Base-by-base conservation (phyloP, 345 rosid species). In the Eucalyptus rudis region DNA sequence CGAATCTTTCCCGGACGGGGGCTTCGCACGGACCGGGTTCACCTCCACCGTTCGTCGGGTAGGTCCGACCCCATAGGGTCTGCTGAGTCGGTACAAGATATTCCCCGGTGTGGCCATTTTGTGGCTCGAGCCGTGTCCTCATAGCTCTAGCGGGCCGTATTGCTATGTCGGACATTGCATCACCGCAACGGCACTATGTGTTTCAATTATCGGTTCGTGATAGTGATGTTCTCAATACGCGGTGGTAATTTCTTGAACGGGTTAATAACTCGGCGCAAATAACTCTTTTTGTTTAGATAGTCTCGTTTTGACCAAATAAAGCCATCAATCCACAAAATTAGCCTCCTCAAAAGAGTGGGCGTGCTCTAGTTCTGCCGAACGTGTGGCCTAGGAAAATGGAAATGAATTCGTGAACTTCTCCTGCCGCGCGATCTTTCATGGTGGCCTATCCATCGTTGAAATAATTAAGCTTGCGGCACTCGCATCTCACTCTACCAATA, bases 131-230 rank as follows among this genome's bases (percentile, higher is more conserved):
- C 19, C 20, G 3, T 64, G 19, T n/a, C 20, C 76, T 64, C 5
- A 0, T 64, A 4, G 3, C 20, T n/a, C 10, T n/a, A 7, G 40
- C 5, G 2, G 4, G 9, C 13, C 10, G 2, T n/a, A 3, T 29
- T 13, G 76, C 10, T 7, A 15, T n/a, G 36, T 64, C 8, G 1
- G 1, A n/a, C 20, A 12, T 1, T 14, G 3, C 36, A n/a, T 64
- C 76, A 3, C 4, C 1, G 0, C 7, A 2, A 19, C 0, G 1
- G 1, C 3, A 36, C 1, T 1, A 1, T 10, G 27, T 10, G 27
- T 36, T 71, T 36, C 3, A 3, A 36, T 36, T 1, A 15, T 14
- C 0, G 5, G 9, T 15, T 64, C 10, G 10, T 7, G 19, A 64
- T 13, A 0, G 5, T 64, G 17, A n/a, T 2, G 3, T 64, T n/a